Conservation (phyloP, 2,329 filamentous ascomycete genomes). For the Cladophialophora chaetospira region DNA sequence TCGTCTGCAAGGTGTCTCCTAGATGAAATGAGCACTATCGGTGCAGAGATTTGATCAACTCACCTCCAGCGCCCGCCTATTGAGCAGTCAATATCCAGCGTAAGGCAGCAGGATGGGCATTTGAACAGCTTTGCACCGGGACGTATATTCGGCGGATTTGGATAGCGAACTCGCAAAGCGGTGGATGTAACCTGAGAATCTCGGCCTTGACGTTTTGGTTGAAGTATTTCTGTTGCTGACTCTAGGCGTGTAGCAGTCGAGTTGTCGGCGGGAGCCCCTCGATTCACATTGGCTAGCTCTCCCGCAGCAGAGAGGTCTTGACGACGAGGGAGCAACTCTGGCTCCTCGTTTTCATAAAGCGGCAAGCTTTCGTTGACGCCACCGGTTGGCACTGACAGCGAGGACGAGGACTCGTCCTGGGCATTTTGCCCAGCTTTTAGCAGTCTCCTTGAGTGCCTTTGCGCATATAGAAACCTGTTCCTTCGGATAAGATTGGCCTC, state of each 20-base stretch:
- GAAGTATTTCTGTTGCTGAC: neutral
- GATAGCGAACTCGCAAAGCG: neutral
- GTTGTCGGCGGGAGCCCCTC: neutral
- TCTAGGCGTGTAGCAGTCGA: neutral
- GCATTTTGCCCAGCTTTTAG: too few relatives aligned
- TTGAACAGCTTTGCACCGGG: neutral
- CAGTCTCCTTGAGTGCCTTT: neutral
- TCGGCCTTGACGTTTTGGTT: neutral
- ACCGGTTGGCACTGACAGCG: too few relatives aligned
- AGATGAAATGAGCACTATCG: neutral
- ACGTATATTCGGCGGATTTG: neutral
- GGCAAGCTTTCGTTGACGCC: neutral
- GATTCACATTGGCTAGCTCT: neutral
- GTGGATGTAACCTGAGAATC: neutral
- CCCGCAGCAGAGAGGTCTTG: neutral
- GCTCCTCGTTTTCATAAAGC: neutral
- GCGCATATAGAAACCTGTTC: slow-evolving; percentile 7
- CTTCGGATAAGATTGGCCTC: neutral
- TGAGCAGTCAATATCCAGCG: neutral
- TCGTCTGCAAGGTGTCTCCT: slow-evolving; percentile 1
- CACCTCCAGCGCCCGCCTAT: neutral
- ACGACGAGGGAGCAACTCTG: neutral
- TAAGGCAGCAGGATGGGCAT: slow-evolving; percentile 10
- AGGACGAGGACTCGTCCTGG: neutral
- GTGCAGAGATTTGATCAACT: neutral